Percentiles rank a stretch among this genome's conserved stretches.
phyloP scores from a whole-genome alignment of 495 filamentous ascomycete species.

The Chaetomium fimeti region DNA sequence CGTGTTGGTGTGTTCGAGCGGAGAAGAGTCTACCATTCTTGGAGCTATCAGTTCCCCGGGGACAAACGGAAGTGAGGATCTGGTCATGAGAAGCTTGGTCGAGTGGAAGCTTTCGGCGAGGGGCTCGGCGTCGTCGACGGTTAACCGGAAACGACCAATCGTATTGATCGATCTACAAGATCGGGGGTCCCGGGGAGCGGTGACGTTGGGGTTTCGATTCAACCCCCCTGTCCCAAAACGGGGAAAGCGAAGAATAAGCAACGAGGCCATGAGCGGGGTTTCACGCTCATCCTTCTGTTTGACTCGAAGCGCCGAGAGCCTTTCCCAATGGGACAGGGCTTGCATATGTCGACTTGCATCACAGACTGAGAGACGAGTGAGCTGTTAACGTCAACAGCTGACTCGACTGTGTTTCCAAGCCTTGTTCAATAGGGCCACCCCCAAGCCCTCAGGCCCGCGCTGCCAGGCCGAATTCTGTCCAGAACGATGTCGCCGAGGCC shows the following conservation, averaged over 20 bases:
- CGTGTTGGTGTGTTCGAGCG: neutral
- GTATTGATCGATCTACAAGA: slow-evolving; percentile 1
- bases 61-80: neutral
- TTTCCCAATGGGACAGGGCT: slow-evolving; percentile 1
- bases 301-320: neutral
- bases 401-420: neutral
- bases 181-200: neutral
- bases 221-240: slow-evolving; percentile 4
- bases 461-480: neutral
- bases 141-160: neutral
- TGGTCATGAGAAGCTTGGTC: neutral
- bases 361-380: neutral
- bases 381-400: neutral
- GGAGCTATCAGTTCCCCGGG: neutral
- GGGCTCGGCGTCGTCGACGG: neutral
- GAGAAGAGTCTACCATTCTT: neutral
- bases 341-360: slow-evolving; percentile 12
- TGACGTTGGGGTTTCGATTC: neutral
- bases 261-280: slow-evolving; percentile 2
- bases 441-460: neutral
- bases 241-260: slow-evolving; percentile 19
- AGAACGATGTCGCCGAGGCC: neutral
- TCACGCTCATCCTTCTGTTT: neutral
- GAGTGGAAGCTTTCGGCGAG: neutral
- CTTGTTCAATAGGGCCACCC: neutral